Percentiles rank a stretch among this genome's conserved stretches.
Conservation (phyloP, 495 filamentous ascomycete genomes). For the Pseudomonodictys pantanalensis region DNA sequence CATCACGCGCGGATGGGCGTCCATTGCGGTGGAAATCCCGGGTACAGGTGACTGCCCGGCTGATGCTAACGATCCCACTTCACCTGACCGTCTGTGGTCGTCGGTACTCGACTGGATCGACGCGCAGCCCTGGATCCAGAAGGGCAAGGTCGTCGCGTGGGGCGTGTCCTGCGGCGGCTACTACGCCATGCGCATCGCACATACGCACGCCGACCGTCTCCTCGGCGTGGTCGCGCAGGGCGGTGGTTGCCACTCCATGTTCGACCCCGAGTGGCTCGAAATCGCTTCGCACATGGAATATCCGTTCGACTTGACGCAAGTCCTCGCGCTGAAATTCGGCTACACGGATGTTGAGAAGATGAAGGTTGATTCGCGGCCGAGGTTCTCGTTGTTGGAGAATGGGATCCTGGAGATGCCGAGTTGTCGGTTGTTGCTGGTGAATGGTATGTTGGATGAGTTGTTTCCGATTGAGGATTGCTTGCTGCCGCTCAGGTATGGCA, state of each 20-base stretch:
- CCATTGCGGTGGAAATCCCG: slow-evolving; percentile 26
- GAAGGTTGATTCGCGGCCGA: slow-evolving; percentile 4
- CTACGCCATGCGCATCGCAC: slow-evolving; percentile 32
- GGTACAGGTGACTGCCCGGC: slow-evolving; percentile 30
- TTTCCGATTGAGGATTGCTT: slow-evolving; percentile 29
- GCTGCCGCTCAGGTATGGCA: slow-evolving; percentile 16
- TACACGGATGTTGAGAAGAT: slow-evolving; percentile 19
- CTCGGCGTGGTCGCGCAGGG: slow-evolving; percentile 23
- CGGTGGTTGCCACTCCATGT: slow-evolving; percentile 30
- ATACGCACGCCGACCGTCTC: slow-evolving; percentile 26
- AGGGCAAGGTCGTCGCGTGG: slow-evolving; percentile 25
- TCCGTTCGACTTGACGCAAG: slow-evolving; percentile 20
- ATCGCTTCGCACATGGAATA: slow-evolving; percentile 22
- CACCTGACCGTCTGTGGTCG: slow-evolving; percentile 21
- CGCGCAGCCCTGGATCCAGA: slow-evolving; percentile 14
- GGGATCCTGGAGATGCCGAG: slow-evolving; percentile 18
- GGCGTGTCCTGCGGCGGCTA: slow-evolving; percentile 29
- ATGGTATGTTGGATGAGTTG: slow-evolving; percentile 23
- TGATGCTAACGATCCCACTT: slow-evolving; percentile 18
- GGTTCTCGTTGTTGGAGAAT: slow-evolving; percentile 15
- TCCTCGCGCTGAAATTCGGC: slow-evolving; percentile 18
- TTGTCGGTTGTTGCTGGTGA: slow-evolving; percentile 15
- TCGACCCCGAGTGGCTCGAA: slow-evolving; percentile 22
- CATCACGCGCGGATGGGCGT: slow-evolving; percentile 14
- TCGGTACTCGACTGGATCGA: slow-evolving; percentile 30